A percentile compares a stretch with the other conserved stretches of the same genome.
These are phyloP conservation scores for Blastocystis sp. DNA, from an alignment of 352 stramenopile genomes.

Conservation along the genomic window DNA sequence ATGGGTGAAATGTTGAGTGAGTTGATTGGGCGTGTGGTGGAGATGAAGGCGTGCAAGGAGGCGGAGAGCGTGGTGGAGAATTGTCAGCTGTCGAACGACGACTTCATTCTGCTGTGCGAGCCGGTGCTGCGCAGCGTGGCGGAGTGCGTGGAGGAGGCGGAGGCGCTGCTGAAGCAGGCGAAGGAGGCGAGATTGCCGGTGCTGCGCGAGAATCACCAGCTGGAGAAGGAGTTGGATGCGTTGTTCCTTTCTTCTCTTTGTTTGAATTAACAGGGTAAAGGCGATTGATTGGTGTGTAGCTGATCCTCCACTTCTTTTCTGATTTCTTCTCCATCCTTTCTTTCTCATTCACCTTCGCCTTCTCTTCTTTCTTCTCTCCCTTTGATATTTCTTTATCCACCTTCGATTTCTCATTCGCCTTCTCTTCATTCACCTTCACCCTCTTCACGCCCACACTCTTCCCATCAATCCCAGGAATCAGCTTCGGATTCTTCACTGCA, in stretches of 20 bases:
- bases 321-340: background rate
- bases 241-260: background rate
- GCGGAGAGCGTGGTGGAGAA: background rate
- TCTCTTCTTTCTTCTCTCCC: background rate
- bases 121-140: background rate
- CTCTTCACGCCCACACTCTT: background rate
- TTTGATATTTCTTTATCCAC: background rate
- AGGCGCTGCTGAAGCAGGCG: background rate
- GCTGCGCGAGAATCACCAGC: background rate
- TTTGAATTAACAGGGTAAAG: background rate
- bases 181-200: background rate
- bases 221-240: background rate
- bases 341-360: background rate
- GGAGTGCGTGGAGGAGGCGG: slow-evolving; percentile 1
- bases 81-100: slow-evolving; percentile 45
- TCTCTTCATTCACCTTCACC: too few species aligned
- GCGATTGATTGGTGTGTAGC: background rate
- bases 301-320: background rate
- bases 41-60: background rate
- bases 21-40: background rate
- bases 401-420: too few species aligned
- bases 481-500: too few species aligned
- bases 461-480: too few species aligned
- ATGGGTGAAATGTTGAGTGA: background rate
- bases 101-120: slow-evolving; percentile 52